phyloP scores from a whole-genome alignment of 257 asterid species.

The Rhazya stricta region DNA sequence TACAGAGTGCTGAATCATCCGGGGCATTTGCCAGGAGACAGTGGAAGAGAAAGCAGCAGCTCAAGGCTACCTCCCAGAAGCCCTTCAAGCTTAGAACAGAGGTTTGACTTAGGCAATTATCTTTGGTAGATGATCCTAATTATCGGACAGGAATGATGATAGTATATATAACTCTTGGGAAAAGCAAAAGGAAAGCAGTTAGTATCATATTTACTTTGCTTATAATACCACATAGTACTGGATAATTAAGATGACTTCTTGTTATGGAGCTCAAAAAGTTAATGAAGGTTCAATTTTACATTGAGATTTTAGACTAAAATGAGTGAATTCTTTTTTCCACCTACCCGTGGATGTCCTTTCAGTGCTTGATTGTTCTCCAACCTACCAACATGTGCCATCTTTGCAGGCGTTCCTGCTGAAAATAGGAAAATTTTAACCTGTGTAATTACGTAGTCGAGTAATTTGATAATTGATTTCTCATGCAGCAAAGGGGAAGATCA shows the following conservation, averaged over 20 bases:
- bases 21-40: slow-evolving; percentile 41
- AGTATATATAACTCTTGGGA: background rate
- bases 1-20: slow-evolving; percentile 64
- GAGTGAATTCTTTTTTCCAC: background rate
- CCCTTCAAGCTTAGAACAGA: slow-evolving; percentile 82
- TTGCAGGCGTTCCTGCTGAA: background rate
- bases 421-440: background rate
- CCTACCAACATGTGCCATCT: background rate
- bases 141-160: background rate
- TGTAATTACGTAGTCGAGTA: background rate
- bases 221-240: background rate
- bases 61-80: slow-evolving; percentile 51
- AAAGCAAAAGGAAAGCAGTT: background rate
- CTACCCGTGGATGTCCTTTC: background rate
- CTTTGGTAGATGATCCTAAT: background rate
- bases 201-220: background rate
- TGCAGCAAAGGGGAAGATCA: slow-evolving; percentile 80
- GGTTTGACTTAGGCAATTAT: slow-evolving; percentile 29
- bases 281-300: background rate
- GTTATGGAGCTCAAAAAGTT: background rate
- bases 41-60: slow-evolving; percentile 55
- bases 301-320: background rate
- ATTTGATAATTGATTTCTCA: slow-evolving; percentile 17
- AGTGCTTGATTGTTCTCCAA: background rate
- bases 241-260: background rate